These are phyloP conservation scores for Cephaloascus fragrans DNA, from an alignment of 805 yeast genomes.

Conservation along the genomic window DNA sequence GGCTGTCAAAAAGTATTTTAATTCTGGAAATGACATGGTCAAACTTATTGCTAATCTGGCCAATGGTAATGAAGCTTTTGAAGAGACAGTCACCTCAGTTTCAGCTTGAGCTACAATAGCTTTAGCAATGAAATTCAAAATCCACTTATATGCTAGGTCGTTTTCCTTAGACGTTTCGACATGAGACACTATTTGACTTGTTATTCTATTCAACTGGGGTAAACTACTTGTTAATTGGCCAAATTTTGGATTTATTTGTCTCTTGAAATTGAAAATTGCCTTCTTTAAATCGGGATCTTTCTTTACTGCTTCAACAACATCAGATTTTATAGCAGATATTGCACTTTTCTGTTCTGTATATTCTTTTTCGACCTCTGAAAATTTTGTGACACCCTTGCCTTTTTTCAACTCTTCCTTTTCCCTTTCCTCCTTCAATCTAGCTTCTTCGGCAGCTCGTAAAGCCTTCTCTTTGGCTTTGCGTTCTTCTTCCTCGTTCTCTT, in stretches of 20 bases:
- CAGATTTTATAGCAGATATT: conserved; percentile 48
- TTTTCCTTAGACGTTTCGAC: conserved; percentile 37
- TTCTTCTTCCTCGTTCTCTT: conserved; percentile 3
- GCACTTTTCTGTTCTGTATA: conserved; percentile 40
- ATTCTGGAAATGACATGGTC: conserved; percentile 35
- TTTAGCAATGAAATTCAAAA: conserved; percentile 75
- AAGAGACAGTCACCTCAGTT: conserved; percentile 75
- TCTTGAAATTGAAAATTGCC: conserved; percentile 46
- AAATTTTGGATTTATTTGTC: conserved; percentile 78
- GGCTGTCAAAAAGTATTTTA: conserved; percentile 55
- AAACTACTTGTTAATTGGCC: conserved; percentile 81
- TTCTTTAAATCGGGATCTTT: conserved; percentile 44
- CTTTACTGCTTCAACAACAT: conserved; percentile 47
- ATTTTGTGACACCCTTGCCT: conserved; percentile 22
- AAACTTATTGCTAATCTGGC: conserved; percentile 54
- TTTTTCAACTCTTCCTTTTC: conserved; percentile 11
- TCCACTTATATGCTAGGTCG: conserved; percentile 57
- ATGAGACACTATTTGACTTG: conserved; percentile 38
- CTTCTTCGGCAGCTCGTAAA: conserved; percentile 7
- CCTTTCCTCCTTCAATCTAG: conserved; percentile 7
- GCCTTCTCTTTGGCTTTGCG: conserved; percentile 5
- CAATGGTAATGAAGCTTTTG: conserved; percentile 71
- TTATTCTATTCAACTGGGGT: conserved; percentile 44
- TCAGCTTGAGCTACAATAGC: conserved; percentile 87
- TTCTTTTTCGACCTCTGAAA: conserved; percentile 24